phyloP scores from a whole-genome alignment of 2,329 filamentous ascomycete genomes.

The Camillea tinctor region DNA sequence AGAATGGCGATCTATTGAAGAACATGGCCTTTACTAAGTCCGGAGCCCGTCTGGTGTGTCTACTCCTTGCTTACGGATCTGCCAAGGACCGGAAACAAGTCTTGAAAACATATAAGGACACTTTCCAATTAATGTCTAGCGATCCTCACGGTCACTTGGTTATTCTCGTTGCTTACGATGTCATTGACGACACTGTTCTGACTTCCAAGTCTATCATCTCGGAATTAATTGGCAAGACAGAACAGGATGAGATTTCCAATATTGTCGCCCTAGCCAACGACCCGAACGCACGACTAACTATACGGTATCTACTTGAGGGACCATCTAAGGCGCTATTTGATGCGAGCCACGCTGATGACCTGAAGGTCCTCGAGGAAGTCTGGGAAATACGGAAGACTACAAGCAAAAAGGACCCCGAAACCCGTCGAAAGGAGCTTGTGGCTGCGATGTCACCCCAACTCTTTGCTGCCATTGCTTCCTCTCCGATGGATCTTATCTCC shows the following conservation, averaged over 20 bases:
- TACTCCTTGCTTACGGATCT: slow-evolving; percentile 78
- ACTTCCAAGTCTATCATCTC: slow-evolving; percentile 82
- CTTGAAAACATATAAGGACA: slow-evolving; percentile 86
- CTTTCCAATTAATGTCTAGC: slow-evolving; percentile 77
- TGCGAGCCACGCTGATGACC: slow-evolving; percentile 60
- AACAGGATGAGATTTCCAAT: slow-evolving; percentile 61
- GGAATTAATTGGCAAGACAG: slow-evolving; percentile 75
- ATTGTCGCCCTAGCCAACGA: slow-evolving; percentile 65
- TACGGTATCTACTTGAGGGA: slow-evolving; percentile 80
- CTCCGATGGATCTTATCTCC: slow-evolving; percentile 66
- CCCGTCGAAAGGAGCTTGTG: slow-evolving; percentile 73
- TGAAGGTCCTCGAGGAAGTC: slow-evolving; percentile 73
- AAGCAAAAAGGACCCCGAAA: slow-evolving; percentile 85
- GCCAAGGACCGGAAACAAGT: slow-evolving; percentile 93
- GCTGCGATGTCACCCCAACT: slow-evolving; percentile 72
- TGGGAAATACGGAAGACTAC: slow-evolving; percentile 77
- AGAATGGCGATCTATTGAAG: slow-evolving; percentile 85
- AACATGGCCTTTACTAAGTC: slow-evolving; percentile 95
- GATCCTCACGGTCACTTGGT: slow-evolving; percentile 78
- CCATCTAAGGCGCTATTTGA: slow-evolving; percentile 61
- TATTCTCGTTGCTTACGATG: slow-evolving; percentile 82
- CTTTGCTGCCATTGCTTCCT: slow-evolving; percentile 68
- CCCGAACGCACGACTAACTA: slow-evolving; percentile 60
- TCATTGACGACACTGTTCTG: slow-evolving; percentile 91
- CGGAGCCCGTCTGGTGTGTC: slow-evolving; percentile 76